Evolutionary conservation across 2,329 filamentous ascomycete species (phyloP).

Genomic region (Paecilomyces fulvus): DNA sequence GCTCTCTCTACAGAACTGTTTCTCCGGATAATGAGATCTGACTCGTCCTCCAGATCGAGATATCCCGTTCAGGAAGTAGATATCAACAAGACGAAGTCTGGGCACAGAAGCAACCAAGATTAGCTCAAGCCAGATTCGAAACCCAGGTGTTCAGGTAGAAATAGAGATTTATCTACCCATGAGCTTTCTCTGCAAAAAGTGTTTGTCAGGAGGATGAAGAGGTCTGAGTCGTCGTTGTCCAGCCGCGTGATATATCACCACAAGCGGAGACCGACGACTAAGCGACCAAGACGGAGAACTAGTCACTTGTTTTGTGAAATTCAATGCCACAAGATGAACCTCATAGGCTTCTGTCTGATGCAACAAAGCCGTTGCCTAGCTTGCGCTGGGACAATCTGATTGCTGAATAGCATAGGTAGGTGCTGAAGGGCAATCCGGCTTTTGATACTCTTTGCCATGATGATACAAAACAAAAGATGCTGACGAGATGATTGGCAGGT

Average conservation of each 20-base stretch:
- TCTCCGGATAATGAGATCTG: neutral
- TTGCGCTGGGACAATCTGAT: neutral
- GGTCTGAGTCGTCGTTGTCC: neutral
- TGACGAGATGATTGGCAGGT: neutral
- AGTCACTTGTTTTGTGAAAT: neutral
- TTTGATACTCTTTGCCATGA: neutral
- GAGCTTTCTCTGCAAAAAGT: neutral
- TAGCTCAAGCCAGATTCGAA: neutral
- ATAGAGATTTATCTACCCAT: neutral
- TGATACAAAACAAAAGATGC: neutral
- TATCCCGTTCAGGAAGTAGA: neutral
- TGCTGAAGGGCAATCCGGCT: neutral
- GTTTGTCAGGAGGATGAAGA: neutral
- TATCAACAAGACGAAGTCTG: neutral
- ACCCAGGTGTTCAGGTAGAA: neutral
- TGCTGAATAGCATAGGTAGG: neutral
- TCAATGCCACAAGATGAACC: neutral
- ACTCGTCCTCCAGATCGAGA: neutral
- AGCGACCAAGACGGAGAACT: neutral
- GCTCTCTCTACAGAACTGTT: neutral
- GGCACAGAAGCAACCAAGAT: neutral
- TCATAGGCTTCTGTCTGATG: neutral
- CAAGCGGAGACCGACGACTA: neutral
- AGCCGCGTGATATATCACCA: neutral
- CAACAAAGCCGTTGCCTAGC: neutral